phyloP scores from a whole-genome alignment of 352 stramenopile species.

The Phytophthora citrophthora region DNA sequence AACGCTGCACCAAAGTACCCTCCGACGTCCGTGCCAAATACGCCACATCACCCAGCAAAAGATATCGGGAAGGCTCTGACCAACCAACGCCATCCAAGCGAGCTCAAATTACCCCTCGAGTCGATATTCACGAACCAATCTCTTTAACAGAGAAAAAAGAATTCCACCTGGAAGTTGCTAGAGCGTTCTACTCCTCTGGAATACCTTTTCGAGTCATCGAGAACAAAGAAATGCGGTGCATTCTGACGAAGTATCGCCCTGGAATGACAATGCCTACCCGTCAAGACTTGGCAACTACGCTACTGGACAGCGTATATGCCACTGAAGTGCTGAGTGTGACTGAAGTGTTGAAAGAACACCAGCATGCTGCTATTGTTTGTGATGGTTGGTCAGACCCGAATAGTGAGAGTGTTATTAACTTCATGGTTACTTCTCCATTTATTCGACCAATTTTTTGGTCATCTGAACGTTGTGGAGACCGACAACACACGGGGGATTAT shows the following conservation, averaged over 20 bases:
- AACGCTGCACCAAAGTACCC: no score
- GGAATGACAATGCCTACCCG: neutral
- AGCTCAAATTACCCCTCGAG: no score
- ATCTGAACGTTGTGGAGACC: no score
- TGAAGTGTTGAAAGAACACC: neutral
- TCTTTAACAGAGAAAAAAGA: neutral
- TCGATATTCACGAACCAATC: no score
- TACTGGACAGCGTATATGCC: neutral
- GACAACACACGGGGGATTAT: no score
- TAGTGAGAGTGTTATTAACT: conserved; percentile 23
- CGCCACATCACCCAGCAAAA: no score
- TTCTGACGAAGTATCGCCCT: neutral
- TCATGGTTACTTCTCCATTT: neutral
- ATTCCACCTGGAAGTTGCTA: neutral
- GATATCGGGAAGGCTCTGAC: no score
- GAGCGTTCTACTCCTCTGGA: neutral
- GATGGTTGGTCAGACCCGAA: conserved; percentile 22
- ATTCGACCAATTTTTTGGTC: neutral
- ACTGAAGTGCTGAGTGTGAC: neutral
- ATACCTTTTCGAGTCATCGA: conserved; percentile 11
- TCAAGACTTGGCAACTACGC: neutral
- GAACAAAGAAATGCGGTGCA: neutral
- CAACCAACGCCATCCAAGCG: no score
- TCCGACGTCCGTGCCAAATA: no score
- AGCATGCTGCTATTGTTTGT: conserved; percentile 11